Evolutionary conservation across 805 yeast genomes (phyloP).

Genomic region (Metschnikowia bowlesiae): DNA sequence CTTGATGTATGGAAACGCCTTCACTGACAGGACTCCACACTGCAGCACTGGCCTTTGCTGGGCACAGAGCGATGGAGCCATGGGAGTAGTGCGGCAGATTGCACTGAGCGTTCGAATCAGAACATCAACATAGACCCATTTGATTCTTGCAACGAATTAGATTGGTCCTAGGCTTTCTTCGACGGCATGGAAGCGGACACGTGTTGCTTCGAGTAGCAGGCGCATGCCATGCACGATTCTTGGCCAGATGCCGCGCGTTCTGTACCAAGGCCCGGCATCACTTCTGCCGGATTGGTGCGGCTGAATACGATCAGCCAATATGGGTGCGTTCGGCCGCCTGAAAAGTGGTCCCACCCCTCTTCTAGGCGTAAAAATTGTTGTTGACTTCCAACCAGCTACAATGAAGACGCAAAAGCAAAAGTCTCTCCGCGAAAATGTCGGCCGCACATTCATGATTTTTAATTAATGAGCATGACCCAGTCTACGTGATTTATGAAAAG

Average conservation of each 20-base stretch:
- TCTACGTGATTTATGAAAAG: too few relatives aligned
- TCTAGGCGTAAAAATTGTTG: too few relatives aligned
- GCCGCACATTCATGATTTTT: too few relatives aligned
- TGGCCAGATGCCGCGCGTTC: constrained; percentile 1
- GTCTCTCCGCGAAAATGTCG: too few relatives aligned
- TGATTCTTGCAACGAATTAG: neutral
- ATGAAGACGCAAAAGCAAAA: too few relatives aligned
- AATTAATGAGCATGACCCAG: too few relatives aligned
- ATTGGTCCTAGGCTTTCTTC: neutral
- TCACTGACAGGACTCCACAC: too few relatives aligned
- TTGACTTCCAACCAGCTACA: too few relatives aligned
- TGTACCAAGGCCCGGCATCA: neutral
- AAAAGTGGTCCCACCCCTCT: neutral
- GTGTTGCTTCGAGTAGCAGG: constrained; percentile 1
- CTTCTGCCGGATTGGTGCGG: neutral
- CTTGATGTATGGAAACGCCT: neutral
- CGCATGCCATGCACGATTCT: neutral
- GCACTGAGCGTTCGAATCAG: neutral
- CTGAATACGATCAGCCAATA: neutral
- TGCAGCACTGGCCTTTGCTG: neutral
- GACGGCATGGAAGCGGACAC: neutral
- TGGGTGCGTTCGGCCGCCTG: neutral
- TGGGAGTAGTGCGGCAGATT: neutral
- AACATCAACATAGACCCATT: neutral
- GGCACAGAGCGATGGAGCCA: neutral